Conservation (phyloP, 2,329 filamentous ascomycete species). For the Penicillium thymicola region DNA sequence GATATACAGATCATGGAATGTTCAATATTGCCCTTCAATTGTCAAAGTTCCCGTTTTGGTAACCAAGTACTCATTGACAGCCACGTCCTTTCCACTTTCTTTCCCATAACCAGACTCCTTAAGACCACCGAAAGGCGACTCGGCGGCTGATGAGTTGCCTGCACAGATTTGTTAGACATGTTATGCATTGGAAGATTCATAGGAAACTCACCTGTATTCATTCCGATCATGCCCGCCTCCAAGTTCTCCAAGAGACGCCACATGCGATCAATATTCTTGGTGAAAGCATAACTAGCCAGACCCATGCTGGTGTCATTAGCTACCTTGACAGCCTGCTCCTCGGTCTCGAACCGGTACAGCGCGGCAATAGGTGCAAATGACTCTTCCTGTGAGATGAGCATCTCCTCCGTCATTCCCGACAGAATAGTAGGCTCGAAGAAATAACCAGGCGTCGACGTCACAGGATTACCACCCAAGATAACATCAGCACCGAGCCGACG, state of each 20-base stretch:
- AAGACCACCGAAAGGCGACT: constrained; percentile 65
- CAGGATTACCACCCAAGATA: constrained; percentile 56
- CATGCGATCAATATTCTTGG: constrained; percentile 63
- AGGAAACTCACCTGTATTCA: constrained; percentile 54
- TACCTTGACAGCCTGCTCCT: constrained; percentile 59
- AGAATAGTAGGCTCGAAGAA: constrained; percentile 70
- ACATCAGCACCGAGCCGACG: constrained; percentile 60
- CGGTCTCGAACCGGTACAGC: constrained; percentile 62
- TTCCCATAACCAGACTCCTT: constrained; percentile 68
- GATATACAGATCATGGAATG: background rate
- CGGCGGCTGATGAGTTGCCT: constrained; percentile 63
- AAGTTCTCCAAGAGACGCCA: constrained; percentile 66
- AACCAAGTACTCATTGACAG: constrained; percentile 60
- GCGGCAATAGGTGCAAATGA: constrained; percentile 64
- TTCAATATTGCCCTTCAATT: constrained; percentile 53
- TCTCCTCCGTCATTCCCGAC: constrained; percentile 55
- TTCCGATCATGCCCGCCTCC: constrained; percentile 67
- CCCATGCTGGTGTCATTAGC: constrained; percentile 65
- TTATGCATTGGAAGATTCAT: too few species aligned
- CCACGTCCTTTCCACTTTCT: constrained; percentile 64
- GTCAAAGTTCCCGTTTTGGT: constrained; percentile 65
- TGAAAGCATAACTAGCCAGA: constrained; percentile 65
- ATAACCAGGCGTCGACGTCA: constrained; percentile 56
- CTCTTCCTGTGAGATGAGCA: constrained; percentile 59
- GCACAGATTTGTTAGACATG: background rate